Evolutionary conservation across 495 filamentous ascomycete genomes (phyloP).

Genomic region (Neurospora tetraspora): DNA sequence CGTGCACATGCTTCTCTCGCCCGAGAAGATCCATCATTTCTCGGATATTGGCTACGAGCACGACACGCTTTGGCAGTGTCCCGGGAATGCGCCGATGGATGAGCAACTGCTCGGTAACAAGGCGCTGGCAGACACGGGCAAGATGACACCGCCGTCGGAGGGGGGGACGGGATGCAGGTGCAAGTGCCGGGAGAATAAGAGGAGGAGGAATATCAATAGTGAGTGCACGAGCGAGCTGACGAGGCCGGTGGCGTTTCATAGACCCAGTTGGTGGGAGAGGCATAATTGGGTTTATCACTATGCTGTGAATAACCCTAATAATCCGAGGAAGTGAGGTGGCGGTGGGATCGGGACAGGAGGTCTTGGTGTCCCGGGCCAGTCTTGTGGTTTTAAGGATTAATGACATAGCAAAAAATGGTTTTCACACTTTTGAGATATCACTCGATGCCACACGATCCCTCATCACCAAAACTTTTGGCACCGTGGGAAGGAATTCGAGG

Average conservation of each 20-base stretch:
- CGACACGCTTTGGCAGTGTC: slow-evolving; percentile 37
- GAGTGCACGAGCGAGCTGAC: slow-evolving; percentile 28
- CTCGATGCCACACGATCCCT: not conserved
- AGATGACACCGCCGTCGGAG: slow-evolving; percentile 21
- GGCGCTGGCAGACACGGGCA: slow-evolving; percentile 16
- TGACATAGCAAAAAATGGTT: not conserved
- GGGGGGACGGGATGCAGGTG: slow-evolving; percentile 36
- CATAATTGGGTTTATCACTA: not conserved
- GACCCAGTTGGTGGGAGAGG: not conserved
- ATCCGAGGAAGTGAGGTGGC: not conserved
- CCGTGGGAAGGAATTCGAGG: not conserved
- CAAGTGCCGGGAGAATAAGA: slow-evolving; percentile 29
- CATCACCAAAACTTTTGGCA: not conserved
- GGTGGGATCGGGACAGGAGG: not conserved
- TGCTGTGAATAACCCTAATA: not conserved
- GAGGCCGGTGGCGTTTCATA: slow-evolving; percentile 10
- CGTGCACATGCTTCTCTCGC: slow-evolving; percentile 37
- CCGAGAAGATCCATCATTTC: slow-evolving; percentile 43
- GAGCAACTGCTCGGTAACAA: slow-evolving; percentile 27
- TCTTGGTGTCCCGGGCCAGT: not conserved
- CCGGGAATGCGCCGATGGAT: slow-evolving; percentile 32
- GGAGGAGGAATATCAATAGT: slow-evolving; percentile 21
- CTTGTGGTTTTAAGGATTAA: not conserved
- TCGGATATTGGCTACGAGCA: slow-evolving; percentile 44
- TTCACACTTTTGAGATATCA: not conserved